Evolutionary conservation across 257 asterid species (phyloP).

Genomic region (Primulina tabacum): DNA sequence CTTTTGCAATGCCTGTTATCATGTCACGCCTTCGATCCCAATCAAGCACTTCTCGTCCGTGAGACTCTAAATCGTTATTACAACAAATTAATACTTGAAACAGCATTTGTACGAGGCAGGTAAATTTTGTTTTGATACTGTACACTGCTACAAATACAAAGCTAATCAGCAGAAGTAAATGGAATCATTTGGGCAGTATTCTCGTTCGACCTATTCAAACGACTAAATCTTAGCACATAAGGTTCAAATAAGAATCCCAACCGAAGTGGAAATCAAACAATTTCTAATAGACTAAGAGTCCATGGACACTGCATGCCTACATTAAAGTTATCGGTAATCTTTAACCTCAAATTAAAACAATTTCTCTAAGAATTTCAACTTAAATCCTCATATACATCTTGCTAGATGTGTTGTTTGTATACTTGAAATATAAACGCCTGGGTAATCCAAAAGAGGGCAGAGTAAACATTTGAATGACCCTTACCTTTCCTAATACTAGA

Average conservation of each 20-base stretch:
- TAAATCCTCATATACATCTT: background rate
- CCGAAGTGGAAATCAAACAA: background rate
- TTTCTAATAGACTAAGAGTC: background rate
- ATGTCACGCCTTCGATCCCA: constrained; percentile 82
- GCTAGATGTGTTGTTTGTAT: background rate
- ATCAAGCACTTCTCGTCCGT: constrained; percentile 43
- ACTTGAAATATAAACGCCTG: background rate
- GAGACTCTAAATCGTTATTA: constrained; percentile 47
- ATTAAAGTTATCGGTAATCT: background rate
- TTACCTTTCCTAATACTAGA: background rate
- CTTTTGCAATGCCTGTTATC: constrained; percentile 74
- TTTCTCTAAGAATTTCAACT: no score
- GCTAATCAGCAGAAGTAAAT: background rate
- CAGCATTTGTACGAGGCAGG: constrained; percentile 2
- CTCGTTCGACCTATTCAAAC: background rate
- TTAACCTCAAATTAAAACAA: background rate
- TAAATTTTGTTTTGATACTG: constrained; percentile 4
- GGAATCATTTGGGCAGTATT: background rate
- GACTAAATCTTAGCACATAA: background rate
- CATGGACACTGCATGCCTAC: background rate
- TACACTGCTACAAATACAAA: constrained; percentile 15
- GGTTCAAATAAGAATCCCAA: background rate
- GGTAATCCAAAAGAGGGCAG: background rate
- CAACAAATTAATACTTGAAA: constrained; percentile 8
- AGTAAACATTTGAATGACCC: background rate